Evolutionary conservation across 768 basidiomycete genomes (phyloP).

Genomic region (Hypsizygus marmoreus): DNA sequence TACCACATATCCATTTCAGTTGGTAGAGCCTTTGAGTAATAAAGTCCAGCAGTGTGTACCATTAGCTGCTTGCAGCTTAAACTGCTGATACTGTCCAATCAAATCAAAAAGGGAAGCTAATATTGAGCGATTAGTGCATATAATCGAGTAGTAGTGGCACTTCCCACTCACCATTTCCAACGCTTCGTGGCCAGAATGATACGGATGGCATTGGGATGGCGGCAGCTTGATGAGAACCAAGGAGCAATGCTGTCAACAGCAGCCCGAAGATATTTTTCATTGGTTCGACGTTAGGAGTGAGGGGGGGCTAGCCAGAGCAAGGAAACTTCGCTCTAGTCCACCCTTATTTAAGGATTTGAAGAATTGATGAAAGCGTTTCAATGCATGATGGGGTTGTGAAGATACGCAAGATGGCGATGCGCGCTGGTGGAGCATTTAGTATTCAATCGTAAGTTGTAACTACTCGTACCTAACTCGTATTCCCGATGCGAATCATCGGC

Average conservation of each 20-base stretch:
- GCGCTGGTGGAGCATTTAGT: too few relatives aligned
- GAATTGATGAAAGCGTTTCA: conserved; percentile 42
- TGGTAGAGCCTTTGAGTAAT: not conserved
- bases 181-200: conserved; percentile 3
- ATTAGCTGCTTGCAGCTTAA: conserved; percentile 8
- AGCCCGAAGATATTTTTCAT: conserved; percentile 12
- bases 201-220: conserved; percentile 1
- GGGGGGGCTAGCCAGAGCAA: conserved; percentile 20
- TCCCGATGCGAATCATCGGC: too few relatives aligned
- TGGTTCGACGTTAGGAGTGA: not conserved
- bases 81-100: conserved; percentile 14
- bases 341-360: conserved; percentile 20
- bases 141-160: not conserved
- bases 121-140: not conserved
- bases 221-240: not conserved
- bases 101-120: conserved; percentile 13
- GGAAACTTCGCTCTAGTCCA: not conserved
- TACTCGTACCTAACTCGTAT: too few relatives aligned
- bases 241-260: conserved; percentile 19
- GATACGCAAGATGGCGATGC: too few relatives aligned
- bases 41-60: not conserved
- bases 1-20: too few relatives aligned
- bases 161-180: conserved; percentile 13
- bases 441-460: too few relatives aligned
- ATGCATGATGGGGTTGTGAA: conserved; percentile 40